phyloP scores from a whole-genome alignment of 495 filamentous ascomycete genomes.

The Usnea hakonensis region DNA sequence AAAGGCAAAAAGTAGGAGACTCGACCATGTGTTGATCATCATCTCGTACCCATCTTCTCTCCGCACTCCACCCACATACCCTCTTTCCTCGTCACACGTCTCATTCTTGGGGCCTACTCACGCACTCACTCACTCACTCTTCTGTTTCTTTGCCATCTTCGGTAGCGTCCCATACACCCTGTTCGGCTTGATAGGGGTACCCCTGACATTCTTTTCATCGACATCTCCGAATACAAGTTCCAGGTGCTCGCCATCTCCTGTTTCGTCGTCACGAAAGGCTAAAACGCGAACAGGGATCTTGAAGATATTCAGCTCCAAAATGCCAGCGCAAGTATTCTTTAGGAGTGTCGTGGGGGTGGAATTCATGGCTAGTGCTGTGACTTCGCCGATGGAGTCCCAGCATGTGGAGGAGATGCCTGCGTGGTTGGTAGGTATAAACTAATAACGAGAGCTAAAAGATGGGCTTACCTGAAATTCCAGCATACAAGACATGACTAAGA shows the following conservation, averaged over 20 bases:
- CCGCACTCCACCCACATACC: neutral
- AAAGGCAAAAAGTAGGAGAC: too few relatives aligned
- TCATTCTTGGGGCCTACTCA: too few relatives aligned
- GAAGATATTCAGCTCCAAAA: conserved; percentile 20
- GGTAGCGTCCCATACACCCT: conserved; percentile 20
- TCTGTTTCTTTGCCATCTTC: neutral
- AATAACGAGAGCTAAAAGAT: neutral
- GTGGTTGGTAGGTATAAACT: neutral
- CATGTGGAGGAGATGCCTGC: conserved; percentile 19
- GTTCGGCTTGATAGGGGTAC: conserved; percentile 17
- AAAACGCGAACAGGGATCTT: conserved; percentile 17
- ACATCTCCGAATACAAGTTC: conserved; percentile 21
- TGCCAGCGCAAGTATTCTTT: conserved; percentile 22
- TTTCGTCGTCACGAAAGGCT: conserved; percentile 8
- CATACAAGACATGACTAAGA: conserved; percentile 14
- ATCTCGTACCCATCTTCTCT: neutral
- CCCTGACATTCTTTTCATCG: conserved; percentile 5
- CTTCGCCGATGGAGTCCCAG: conserved; percentile 23
- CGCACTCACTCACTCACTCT: conserved; percentile 34
- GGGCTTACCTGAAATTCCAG: conserved; percentile 15
- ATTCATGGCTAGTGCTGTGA: conserved; percentile 21
- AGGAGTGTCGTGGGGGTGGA: conserved; percentile 16
- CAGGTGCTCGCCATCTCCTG: conserved; percentile 20
- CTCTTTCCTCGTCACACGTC: neutral
- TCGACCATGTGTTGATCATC: neutral